Evolutionary conservation across 2,329 filamentous ascomycete genomes (phyloP), one percentile per base, ranked within the genome.

Genomic region (Colletotrichum tofieldiae): DNA sequence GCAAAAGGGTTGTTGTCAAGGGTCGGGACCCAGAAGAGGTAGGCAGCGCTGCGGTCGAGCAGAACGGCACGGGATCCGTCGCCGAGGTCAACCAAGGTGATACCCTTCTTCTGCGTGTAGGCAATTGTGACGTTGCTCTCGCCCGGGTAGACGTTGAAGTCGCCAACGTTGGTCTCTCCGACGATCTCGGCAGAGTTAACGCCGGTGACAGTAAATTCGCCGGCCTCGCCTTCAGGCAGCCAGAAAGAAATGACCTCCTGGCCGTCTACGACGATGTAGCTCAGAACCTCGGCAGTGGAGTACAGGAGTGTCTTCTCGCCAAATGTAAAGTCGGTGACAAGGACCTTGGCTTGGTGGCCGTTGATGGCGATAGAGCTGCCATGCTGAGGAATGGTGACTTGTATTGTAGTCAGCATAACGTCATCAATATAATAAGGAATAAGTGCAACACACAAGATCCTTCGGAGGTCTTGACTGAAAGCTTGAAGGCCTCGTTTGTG

Each of bases 341-440:
- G 78, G 20, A 92, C 88, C 82, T 92, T 91, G 9, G 89, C 87
- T 67, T 91, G 87, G 47, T 90, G 87, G 1, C 90, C 90, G 67
- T 91, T 86, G 51, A 92, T 83, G 7, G 86, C 82, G 55, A 91
- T 85, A 0, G 79, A 77, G 0, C 82, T 82, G 2, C 82, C 84
- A 56, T 85, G 82, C 67, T 86, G 85, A 1, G 90, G 89, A 18
- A 92, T 83, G 0, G 84, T 87, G 11, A 91, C 75, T 74, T 56
- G 8, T 16, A 0, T 1, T 72, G 41, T 2, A 23, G 39, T 63
- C 49, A 61, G 49, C 3, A 16, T 4, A 5, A 5, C 39, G 2
- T 12, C 11, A 6, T 11, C 11, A 1, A 18, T 12, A 20, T 1
- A 12, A 0, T 26, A 1, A 23, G 7, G 2, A 23, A 41, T 3